phyloP scores from a whole-genome alignment of 257 asterid genomes.

The Lycium ferocissimum region DNA sequence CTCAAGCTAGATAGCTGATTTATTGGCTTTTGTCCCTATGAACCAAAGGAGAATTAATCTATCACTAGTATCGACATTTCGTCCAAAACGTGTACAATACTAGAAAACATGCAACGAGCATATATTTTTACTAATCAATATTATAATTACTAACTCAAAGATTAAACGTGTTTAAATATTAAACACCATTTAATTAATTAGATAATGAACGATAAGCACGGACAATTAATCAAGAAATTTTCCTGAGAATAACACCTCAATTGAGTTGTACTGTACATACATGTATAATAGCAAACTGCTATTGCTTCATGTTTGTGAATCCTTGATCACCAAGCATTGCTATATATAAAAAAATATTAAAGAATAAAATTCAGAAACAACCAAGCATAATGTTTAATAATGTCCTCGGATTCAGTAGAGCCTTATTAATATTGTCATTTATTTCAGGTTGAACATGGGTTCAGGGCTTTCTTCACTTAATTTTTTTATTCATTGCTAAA shows the following conservation, averaged over 20 bases:
- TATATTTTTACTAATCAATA: background rate
- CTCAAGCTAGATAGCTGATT: too few species aligned
- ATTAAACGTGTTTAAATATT: background rate
- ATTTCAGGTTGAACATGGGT: slow-evolving; percentile 30
- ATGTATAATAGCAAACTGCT: background rate
- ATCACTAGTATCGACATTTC: too few species aligned
- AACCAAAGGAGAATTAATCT: background rate
- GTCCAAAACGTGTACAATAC: background rate
- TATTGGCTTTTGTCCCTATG: too few species aligned
- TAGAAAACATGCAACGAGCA: background rate
- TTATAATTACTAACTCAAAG: background rate
- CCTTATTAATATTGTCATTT: background rate
- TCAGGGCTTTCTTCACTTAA: background rate
- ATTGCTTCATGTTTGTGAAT: background rate
- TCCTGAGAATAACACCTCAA: background rate
- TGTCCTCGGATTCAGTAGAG: slow-evolving; percentile 25
- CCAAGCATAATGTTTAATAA: background rate
- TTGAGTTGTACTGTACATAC: background rate
- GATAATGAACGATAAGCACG: background rate
- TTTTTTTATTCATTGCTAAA: background rate
- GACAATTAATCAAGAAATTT: background rate
- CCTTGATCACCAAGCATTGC: slow-evolving; percentile 1
- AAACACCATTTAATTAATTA: background rate
- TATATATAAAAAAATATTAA: background rate
- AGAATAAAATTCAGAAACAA: background rate